These are phyloP conservation scores for Pseudozyma sp. DNA, from an alignment of 1,284 basidiomycete species.

Conservation along the genomic window DNA sequence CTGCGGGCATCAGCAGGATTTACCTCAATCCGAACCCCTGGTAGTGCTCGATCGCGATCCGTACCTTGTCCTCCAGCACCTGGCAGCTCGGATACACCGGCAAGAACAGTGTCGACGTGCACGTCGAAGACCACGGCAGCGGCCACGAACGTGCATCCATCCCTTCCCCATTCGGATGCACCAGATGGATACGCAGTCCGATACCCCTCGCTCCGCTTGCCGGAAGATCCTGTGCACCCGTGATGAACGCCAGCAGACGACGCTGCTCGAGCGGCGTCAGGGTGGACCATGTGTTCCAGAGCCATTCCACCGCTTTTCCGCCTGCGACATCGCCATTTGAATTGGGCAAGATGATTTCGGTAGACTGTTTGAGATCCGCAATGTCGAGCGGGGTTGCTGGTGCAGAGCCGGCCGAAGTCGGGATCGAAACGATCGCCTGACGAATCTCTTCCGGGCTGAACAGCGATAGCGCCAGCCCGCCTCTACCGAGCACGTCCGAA, in stretches of 20 bases:
- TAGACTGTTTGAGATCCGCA: slow-evolving; percentile 25
- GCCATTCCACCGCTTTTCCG: slow-evolving; percentile 5
- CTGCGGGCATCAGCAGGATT: background rate
- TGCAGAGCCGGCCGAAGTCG: slow-evolving; percentile 7
- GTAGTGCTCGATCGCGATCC: slow-evolving; percentile 52
- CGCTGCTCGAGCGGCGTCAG: slow-evolving; percentile 35
- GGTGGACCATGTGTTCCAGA: slow-evolving; percentile 47
- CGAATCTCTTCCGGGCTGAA: slow-evolving; percentile 21
- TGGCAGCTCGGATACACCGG: slow-evolving; percentile 32
- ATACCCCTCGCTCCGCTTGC: slow-evolving; percentile 44
- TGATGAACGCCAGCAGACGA: slow-evolving; percentile 56
- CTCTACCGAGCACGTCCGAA: slow-evolving; percentile 20
- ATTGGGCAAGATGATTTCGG: slow-evolving; percentile 25
- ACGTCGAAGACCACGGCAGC: slow-evolving; percentile 58
- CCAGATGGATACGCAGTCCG: slow-evolving; percentile 52
- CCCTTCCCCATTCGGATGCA: slow-evolving; percentile 7
- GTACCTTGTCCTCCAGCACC: slow-evolving; percentile 37
- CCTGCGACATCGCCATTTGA: background rate
- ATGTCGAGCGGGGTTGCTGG: slow-evolving; percentile 35
- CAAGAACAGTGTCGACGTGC: slow-evolving; percentile 57
- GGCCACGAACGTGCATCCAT: slow-evolving; percentile 26
- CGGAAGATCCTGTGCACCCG: slow-evolving; percentile 54
- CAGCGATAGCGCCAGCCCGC: slow-evolving; percentile 42
- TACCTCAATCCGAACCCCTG: slow-evolving; percentile 54
- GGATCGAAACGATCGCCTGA: slow-evolving; percentile 23